These are phyloP conservation scores for Ophiorrhiza pumila DNA, from an alignment of 257 asterid species.

Conservation along the genomic window DNA sequence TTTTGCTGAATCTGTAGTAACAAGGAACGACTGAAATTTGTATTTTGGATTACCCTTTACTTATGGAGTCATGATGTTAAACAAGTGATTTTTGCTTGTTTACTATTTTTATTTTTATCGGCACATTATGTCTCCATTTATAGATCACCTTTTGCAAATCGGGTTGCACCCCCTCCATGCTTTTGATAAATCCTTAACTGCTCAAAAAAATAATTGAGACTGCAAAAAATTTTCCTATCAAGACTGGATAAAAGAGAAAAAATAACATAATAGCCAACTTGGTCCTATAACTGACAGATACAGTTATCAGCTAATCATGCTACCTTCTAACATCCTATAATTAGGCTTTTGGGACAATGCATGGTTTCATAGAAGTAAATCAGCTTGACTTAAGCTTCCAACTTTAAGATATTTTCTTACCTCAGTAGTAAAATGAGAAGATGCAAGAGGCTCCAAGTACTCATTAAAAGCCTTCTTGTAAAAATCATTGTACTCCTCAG, in stretches of 20 bases:
- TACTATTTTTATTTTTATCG: no score
- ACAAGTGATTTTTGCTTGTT: no score
- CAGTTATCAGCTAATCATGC: background rate
- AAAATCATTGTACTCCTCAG: slow-evolving; percentile 89
- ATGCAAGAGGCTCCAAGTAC: slow-evolving; percentile 91
- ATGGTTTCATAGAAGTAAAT: background rate
- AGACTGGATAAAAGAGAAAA: background rate
- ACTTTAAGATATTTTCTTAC: slow-evolving; percentile 24
- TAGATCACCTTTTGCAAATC: background rate
- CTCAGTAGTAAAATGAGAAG: slow-evolving; percentile 98
- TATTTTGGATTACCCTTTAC: no score
- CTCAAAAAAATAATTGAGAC: no score
- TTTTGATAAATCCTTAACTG: background rate
- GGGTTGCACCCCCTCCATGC: background rate
- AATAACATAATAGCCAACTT: background rate
- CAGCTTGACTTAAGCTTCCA: background rate
- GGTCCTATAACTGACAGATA: background rate
- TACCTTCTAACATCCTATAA: background rate
- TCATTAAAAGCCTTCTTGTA: slow-evolving; percentile 89
- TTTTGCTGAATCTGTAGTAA: no score
- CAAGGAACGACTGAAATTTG: no score
- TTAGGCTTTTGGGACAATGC: background rate
- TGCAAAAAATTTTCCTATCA: background rate
- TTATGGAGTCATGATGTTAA: no score
- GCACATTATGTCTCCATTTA: background rate